Evolutionary conservation across 148 eudicot species (phyloP).

Genomic region (Amaranthus palmeri): DNA sequence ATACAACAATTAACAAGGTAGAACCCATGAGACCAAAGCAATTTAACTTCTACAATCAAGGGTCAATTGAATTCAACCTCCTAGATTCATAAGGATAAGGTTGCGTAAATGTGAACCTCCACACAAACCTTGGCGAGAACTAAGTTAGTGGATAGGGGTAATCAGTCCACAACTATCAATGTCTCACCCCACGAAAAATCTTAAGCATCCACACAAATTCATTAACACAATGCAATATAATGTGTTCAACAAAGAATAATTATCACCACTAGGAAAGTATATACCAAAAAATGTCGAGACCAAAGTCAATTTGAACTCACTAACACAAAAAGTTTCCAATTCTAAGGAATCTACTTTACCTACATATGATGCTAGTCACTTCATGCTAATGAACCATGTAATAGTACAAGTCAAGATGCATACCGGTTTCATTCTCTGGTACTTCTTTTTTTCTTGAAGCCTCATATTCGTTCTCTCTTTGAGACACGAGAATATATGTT

Average conservation of each 20-base stretch:
- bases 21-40: too few relatives aligned
- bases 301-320: background rate
- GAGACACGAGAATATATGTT: slow-evolving; percentile 39
- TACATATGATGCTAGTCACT: background rate
- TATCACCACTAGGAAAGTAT: too few relatives aligned
- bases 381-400: background rate
- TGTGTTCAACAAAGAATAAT: too few relatives aligned
- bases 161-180: too few relatives aligned
- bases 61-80: too few relatives aligned
- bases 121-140: too few relatives aligned
- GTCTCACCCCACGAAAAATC: background rate
- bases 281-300: too few relatives aligned
- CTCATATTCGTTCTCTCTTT: slow-evolving; percentile 42
- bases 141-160: too few relatives aligned
- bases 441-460: slow-evolving; percentile 40
- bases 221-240: background rate
- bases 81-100: too few relatives aligned
- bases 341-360: background rate
- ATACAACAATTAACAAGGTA: too few relatives aligned
- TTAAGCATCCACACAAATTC: background rate
- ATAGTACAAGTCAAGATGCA: slow-evolving; percentile 11
- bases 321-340: background rate
- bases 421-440: slow-evolving; percentile 50
- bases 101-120: too few relatives aligned
- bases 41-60: too few relatives aligned